Conservation (phyloP, 2,329 filamentous ascomycete genomes). For the Aquanectria penicillioides region DNA sequence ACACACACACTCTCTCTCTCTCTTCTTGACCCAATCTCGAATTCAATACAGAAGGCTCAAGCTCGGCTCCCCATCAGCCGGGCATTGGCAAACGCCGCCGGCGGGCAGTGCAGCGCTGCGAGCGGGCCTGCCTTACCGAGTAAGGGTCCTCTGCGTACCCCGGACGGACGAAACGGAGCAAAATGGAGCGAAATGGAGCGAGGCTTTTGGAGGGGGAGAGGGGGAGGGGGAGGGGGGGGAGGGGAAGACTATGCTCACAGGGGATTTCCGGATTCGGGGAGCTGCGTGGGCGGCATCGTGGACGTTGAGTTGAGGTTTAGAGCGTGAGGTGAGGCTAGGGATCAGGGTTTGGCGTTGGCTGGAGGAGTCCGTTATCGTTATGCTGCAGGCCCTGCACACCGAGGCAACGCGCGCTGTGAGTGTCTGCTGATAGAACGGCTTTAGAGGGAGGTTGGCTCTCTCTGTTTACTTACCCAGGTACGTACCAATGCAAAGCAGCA, state of each 20-base stretch:
- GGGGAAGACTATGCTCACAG: constrained; percentile 50
- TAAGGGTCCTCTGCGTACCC: constrained; percentile 6
- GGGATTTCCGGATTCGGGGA: constrained; percentile 59
- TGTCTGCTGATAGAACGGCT: too few relatives aligned
- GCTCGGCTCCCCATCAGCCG: constrained; percentile 23
- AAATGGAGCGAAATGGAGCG: constrained; percentile 6
- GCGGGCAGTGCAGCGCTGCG: not conserved
- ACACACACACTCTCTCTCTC: too few relatives aligned
- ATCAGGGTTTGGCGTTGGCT: not conserved
- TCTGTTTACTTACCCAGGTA: too few relatives aligned
- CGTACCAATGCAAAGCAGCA: too few relatives aligned
- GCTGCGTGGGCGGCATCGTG: constrained; percentile 56
- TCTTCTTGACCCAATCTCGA: too few relatives aligned
- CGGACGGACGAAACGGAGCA: constrained; percentile 1
- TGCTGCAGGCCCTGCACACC: too few relatives aligned
- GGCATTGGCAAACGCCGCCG: not conserved
- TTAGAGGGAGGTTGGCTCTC: too few relatives aligned
- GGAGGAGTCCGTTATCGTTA: too few relatives aligned
- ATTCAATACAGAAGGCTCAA: too few relatives aligned
- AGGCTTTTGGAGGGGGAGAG: not conserved
- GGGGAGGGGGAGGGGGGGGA: not conserved
- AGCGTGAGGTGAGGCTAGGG: not conserved
- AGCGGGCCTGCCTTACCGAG: constrained; percentile 6
- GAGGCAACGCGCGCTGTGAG: too few relatives aligned
- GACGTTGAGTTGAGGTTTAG: not conserved